phyloP scores from a whole-genome alignment of 345 rosid species.

The Isatis tinctoria region DNA sequence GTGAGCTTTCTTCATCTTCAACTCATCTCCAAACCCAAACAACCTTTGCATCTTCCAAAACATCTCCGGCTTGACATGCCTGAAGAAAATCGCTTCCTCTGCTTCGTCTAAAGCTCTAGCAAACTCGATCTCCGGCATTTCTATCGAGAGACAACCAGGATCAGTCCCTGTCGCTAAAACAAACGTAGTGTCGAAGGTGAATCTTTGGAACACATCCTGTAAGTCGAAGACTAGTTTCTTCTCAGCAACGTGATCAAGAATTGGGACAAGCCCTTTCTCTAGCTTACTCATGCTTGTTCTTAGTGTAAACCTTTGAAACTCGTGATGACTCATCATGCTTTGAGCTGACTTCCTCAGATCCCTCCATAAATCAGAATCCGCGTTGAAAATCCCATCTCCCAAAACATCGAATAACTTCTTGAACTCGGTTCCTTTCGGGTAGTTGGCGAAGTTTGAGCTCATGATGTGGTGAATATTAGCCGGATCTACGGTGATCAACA shows the following conservation, averaged over 20 bases:
- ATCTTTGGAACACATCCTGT: slow-evolving; percentile 45
- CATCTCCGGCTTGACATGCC: slow-evolving; percentile 13
- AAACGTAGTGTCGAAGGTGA: slow-evolving; percentile 39
- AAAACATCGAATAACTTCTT: slow-evolving; percentile 28
- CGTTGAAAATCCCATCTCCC: slow-evolving; percentile 31
- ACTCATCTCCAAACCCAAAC: slow-evolving; percentile 37
- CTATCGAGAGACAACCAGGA: slow-evolving; percentile 28
- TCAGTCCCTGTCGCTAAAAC: slow-evolving; percentile 36
- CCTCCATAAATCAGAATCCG: slow-evolving; percentile 32
- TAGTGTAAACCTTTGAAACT: slow-evolving; percentile 25
- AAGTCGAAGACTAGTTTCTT: slow-evolving; percentile 20
- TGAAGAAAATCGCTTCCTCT: slow-evolving; percentile 29
- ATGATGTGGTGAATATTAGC: slow-evolving; percentile 32
- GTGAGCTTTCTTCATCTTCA: slow-evolving; percentile 27
- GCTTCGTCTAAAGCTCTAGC: slow-evolving; percentile 36
- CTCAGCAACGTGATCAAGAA: slow-evolving; percentile 23
- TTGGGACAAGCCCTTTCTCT: slow-evolving; percentile 21
- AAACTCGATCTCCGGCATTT: slow-evolving; percentile 30
- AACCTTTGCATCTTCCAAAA: slow-evolving; percentile 29
- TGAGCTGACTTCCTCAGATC: slow-evolving; percentile 29
- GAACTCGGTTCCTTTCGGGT: slow-evolving; percentile 34
- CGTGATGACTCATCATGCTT: slow-evolving; percentile 10
- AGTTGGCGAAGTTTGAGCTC: slow-evolving; percentile 33
- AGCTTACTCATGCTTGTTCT: slow-evolving; percentile 19
- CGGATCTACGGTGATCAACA: slow-evolving; percentile 22